These are phyloP conservation scores for Gnomoniopsis sp. DNA, from an alignment of 2,329 filamentous ascomycete species.

Conservation along the genomic window DNA sequence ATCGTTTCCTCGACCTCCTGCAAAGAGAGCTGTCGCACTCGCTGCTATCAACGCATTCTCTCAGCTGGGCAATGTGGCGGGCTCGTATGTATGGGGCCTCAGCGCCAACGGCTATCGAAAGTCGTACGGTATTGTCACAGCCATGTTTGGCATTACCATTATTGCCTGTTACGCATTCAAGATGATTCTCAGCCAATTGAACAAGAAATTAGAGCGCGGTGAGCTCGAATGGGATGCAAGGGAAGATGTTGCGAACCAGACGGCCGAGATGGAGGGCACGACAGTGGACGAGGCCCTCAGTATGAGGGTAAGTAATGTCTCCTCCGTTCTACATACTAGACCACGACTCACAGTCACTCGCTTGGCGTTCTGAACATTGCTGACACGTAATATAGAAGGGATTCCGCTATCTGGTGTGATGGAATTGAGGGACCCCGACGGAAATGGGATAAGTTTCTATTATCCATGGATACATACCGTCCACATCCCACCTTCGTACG, in stretches of 20 bases:
- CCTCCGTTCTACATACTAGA: too few species aligned
- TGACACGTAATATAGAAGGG: too few species aligned
- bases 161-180: constrained; percentile 48
- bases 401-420: constrained; percentile 46
- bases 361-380: too few species aligned
- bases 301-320: too few species aligned
- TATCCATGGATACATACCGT: too few species aligned
- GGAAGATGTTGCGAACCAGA: constrained; percentile 36
- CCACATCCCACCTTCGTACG: too few species aligned
- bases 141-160: constrained; percentile 61
- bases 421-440: constrained; percentile 10
- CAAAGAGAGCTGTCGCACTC: constrained; percentile 59
- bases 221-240: constrained; percentile 36
- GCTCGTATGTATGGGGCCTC: constrained; percentile 61
- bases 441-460: too few species aligned
- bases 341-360: too few species aligned
- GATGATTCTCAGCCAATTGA: constrained; percentile 41
- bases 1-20: constrained; percentile 55
- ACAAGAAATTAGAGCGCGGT: constrained; percentile 43
- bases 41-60: constrained; percentile 58
- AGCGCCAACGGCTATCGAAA: constrained; percentile 58
- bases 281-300: constrained; percentile 41
- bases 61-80: constrained; percentile 57
- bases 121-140: constrained; percentile 61
- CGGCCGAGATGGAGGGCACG: constrained; percentile 35